Conservation (phyloP, 495 filamentous ascomycete genomes). For the Hypoxylon crocopeplum region DNA sequence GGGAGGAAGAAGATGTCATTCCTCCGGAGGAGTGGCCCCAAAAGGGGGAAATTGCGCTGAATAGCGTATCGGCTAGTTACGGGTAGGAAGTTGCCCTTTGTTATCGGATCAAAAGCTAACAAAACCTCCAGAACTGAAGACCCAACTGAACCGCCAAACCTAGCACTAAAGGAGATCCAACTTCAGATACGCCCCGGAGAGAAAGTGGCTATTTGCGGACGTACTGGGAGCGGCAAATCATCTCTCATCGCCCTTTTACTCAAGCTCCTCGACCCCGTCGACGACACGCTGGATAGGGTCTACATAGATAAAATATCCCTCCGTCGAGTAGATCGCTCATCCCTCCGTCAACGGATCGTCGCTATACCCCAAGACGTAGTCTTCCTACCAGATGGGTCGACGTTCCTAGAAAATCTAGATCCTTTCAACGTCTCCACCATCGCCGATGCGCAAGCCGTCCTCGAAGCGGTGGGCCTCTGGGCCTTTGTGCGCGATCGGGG, state of each 20-base stretch:
- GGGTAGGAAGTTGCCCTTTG: background rate
- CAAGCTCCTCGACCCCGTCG: conserved; percentile 42
- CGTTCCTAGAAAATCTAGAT: conserved; percentile 55
- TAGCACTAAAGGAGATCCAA: conserved; percentile 38
- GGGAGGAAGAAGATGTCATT: conserved; percentile 46
- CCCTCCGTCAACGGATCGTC: conserved; percentile 41
- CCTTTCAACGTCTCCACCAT: conserved; percentile 43
- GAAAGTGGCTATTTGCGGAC: conserved; percentile 49
- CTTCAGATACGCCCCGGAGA: conserved; percentile 39
- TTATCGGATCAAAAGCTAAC: conserved; percentile 4
- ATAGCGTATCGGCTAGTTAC: conserved; percentile 43
- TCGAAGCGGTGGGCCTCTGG: conserved; percentile 59
- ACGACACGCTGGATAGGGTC: conserved; percentile 9
- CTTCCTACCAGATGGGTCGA: conserved; percentile 46
- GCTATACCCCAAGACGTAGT: conserved; percentile 52
- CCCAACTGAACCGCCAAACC: background rate
- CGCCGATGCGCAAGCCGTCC: conserved; percentile 50
- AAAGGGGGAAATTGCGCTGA: conserved; percentile 27
- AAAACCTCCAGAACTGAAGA: background rate
- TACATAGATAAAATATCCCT: conserved; percentile 41
- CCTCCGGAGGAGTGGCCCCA: conserved; percentile 41
- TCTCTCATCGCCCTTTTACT: conserved; percentile 44
- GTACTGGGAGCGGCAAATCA: conserved; percentile 50
- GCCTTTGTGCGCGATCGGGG: conserved; percentile 56
- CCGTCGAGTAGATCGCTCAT: conserved; percentile 32